A percentile compares a stretch with the other conserved stretches of the same genome.
Evolutionary conservation across 2,329 filamentous ascomycete genomes (phyloP).

Genomic region (Ceratocystis diversiconidia): DNA sequence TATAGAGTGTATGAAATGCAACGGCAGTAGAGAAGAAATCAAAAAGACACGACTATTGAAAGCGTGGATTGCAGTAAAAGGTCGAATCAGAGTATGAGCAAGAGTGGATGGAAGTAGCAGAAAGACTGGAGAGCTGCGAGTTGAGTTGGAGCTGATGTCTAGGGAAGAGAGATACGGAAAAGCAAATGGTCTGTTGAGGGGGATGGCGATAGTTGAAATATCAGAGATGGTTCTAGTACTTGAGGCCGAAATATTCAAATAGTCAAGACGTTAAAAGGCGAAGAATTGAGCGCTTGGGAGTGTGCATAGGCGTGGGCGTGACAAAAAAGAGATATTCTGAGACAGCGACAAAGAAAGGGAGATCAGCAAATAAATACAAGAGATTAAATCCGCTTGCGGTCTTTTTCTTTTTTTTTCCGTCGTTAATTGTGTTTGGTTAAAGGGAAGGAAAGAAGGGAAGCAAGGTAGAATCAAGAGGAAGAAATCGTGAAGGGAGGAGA

Average conservation of each 20-base stretch:
- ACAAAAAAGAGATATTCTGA: constrained; percentile 5
- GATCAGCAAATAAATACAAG: neutral
- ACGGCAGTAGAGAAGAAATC: neutral
- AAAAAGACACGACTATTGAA: constrained; percentile 8
- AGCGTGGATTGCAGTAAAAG: neutral
- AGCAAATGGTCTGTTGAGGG: constrained; percentile 1
- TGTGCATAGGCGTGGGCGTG: neutral
- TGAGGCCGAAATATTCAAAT: neutral
- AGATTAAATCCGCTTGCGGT: constrained; percentile 8
- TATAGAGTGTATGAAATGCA: neutral
- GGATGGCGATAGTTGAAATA: constrained; percentile 17
- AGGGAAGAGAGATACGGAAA: constrained; percentile 4
- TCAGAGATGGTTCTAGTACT: neutral
- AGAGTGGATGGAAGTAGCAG: neutral
- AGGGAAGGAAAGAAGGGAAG: constrained; percentile 1
- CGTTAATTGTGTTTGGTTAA: neutral
- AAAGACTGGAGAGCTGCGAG: neutral
- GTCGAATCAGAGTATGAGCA: neutral
- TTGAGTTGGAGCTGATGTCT: neutral
- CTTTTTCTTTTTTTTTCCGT: neutral
- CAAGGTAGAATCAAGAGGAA: constrained; percentile 4
- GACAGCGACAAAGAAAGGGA: constrained; percentile 2
- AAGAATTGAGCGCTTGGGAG: neutral
- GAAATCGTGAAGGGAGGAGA: neutral
- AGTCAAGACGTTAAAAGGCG: neutral